These are phyloP conservation scores for Naganishia kalamii DNA, from an alignment of 768 basidiomycete genomes.

Conservation along the genomic window DNA sequence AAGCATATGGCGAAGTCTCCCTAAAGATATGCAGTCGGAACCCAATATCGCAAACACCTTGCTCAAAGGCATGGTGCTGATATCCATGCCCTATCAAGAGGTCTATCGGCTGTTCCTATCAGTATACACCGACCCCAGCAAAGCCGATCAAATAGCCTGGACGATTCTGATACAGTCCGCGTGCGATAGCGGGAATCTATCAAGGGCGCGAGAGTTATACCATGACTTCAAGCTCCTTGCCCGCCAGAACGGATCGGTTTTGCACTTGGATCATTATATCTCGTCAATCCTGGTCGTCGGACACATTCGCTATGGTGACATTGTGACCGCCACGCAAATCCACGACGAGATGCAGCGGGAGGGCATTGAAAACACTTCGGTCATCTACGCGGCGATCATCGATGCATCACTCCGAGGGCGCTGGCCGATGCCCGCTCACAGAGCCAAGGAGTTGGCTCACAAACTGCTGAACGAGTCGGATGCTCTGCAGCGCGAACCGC, in stretches of 20 bases:
- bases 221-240: conserved; percentile 2
- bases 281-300: conserved; percentile 51
- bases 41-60: conserved; percentile 63
- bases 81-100: conserved; percentile 66
- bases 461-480: not conserved
- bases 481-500: not conserved
- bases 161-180: conserved; percentile 72
- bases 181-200: conserved; percentile 69
- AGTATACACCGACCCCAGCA: conserved; percentile 19
- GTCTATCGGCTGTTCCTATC: conserved; percentile 59
- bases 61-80: conserved; percentile 72
- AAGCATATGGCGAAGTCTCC: conserved; percentile 61
- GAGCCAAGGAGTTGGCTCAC: conserved; percentile 8
- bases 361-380: conserved; percentile 61
- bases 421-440: conserved; percentile 11
- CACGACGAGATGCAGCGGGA: conserved; percentile 66
- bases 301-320: conserved; percentile 58
- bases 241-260: not conserved
- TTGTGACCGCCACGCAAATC: conserved; percentile 56
- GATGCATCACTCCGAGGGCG: conserved; percentile 56
- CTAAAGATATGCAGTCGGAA: conserved; percentile 34
- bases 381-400: conserved; percentile 66
- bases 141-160: conserved; percentile 59
- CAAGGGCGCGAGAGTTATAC: conserved; percentile 34
- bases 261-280: not conserved